Percentiles rank a stretch among this genome's conserved stretches.
Evolutionary conservation across 108 stramenopile species (phyloP).

Genomic region (Fistulifera pelliculosa): DNA sequence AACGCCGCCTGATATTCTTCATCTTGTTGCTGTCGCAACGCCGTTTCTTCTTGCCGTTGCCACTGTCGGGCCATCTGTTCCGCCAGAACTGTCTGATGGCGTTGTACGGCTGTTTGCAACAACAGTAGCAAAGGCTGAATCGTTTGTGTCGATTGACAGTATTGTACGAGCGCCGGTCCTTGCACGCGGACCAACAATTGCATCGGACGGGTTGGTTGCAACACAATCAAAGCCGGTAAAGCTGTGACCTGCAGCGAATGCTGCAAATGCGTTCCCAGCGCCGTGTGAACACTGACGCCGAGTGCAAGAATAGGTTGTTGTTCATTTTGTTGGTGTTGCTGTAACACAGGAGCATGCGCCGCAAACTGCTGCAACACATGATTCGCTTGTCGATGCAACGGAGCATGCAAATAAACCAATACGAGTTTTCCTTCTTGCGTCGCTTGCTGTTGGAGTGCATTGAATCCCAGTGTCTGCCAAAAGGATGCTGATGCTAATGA

Average conservation of each 20-base stretch:
- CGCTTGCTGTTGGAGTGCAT: slow-evolving; percentile 33
- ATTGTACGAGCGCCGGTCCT: slow-evolving; percentile 6
- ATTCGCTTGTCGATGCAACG: slow-evolving; percentile 43
- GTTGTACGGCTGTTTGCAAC: slow-evolving; percentile 36
- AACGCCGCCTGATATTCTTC: slow-evolving; percentile 72
- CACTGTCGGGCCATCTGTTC: slow-evolving; percentile 43
- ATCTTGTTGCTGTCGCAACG: slow-evolving; percentile 71
- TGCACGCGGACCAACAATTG: slow-evolving; percentile 3
- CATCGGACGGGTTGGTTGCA: slow-evolving; percentile 35
- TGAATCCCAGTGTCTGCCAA: slow-evolving; percentile 35
- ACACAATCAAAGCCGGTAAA: slow-evolving; percentile 59
- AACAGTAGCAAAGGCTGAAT: slow-evolving; percentile 47
- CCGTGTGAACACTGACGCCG: slow-evolving; percentile 59
- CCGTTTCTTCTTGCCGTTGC: slow-evolving; percentile 57
- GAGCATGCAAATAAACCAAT: slow-evolving; percentile 62
- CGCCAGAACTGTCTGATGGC: slow-evolving; percentile 34
- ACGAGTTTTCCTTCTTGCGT: slow-evolving; percentile 40
- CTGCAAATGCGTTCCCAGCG: slow-evolving; percentile 57
- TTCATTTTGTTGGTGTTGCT: too few relatives aligned
- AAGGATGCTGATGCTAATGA: slow-evolving; percentile 10
- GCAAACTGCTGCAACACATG: slow-evolving; percentile 38
- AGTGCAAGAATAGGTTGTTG: slow-evolving; percentile 25
- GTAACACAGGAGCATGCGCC: slow-evolving; percentile 19
- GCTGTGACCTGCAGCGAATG: slow-evolving; percentile 43
- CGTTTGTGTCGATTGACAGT: slow-evolving; percentile 49